A percentile compares a stretch with the other conserved stretches of the same genome.
Evolutionary conservation across 306 rosid genomes (phyloP).

Genomic region (Notholithocarpus densiflorus): DNA sequence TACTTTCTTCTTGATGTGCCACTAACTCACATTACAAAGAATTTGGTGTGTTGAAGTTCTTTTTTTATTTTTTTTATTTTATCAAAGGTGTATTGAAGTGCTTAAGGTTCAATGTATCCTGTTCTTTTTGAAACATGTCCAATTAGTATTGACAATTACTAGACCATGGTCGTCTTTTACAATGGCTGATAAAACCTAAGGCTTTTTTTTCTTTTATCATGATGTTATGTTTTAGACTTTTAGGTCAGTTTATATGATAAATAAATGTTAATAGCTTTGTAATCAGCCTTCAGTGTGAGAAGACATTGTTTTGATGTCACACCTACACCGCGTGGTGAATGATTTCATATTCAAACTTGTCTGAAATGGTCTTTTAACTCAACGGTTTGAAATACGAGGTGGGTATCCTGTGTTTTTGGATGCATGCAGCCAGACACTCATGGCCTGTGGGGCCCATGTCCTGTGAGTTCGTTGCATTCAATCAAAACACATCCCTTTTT

Average conservation of each 20-base stretch:
- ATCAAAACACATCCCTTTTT: too few species aligned
- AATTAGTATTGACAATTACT: background rate
- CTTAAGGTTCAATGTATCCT: background rate
- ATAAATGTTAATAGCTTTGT: background rate
- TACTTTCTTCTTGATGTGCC: background rate
- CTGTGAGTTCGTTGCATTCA: too few species aligned
- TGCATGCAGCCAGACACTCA: too few species aligned
- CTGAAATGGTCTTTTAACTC: background rate
- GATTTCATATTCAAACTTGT: background rate
- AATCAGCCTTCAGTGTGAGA: background rate
- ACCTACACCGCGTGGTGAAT: background rate
- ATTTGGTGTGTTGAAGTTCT: background rate
- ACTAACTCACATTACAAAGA: background rate
- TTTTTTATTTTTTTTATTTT: too few species aligned
- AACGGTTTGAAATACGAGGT: background rate
- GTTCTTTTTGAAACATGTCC: background rate
- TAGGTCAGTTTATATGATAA: background rate
- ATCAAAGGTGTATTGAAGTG: background rate
- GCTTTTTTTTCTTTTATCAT: background rate
- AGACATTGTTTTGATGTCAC: background rate
- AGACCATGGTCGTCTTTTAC: background rate
- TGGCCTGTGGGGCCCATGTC: too few species aligned
- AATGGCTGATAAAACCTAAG: background rate
- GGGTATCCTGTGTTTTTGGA: background rate
- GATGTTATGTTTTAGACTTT: background rate